Conservation (phyloP, 306 rosid genomes). For the Ceratonia siliqua region DNA sequence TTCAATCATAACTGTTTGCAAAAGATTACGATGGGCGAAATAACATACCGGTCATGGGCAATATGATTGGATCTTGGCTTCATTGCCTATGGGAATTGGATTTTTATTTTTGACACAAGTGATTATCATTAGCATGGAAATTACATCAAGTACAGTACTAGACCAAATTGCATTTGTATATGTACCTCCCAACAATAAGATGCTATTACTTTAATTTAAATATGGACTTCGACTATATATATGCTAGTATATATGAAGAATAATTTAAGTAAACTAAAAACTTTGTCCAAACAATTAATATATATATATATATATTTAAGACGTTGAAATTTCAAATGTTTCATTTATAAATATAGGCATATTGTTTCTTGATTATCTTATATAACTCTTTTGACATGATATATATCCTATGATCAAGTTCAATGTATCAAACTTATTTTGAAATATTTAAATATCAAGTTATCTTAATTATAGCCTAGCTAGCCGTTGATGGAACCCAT, state of each 20-base stretch:
- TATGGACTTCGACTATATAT: constrained; percentile 17
- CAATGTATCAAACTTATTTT: constrained; percentile 35
- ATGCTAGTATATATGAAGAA: neutral
- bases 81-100: neutral
- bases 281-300: neutral
- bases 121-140: constrained; percentile 12
- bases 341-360: neutral
- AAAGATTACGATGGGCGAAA: no score
- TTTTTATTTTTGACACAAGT: constrained; percentile 3
- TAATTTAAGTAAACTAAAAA: constrained; percentile 14
- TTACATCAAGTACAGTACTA: no score
- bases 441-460: neutral
- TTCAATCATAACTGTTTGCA: no score
- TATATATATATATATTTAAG: constrained; percentile 1
- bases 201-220: neutral
- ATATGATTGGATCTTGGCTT: neutral
- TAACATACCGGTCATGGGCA: no score
- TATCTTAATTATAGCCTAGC: neutral
- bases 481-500: neutral
- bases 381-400: constrained; percentile 23
- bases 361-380: constrained; percentile 27
- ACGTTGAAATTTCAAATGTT: constrained; percentile 31
- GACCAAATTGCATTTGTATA: neutral
- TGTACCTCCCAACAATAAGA: constrained; percentile 23
- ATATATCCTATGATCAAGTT: constrained; percentile 30